These are phyloP conservation scores for Cardamine occulta DNA, from an alignment of 345 rosid genomes.

Conservation along the genomic window DNA sequence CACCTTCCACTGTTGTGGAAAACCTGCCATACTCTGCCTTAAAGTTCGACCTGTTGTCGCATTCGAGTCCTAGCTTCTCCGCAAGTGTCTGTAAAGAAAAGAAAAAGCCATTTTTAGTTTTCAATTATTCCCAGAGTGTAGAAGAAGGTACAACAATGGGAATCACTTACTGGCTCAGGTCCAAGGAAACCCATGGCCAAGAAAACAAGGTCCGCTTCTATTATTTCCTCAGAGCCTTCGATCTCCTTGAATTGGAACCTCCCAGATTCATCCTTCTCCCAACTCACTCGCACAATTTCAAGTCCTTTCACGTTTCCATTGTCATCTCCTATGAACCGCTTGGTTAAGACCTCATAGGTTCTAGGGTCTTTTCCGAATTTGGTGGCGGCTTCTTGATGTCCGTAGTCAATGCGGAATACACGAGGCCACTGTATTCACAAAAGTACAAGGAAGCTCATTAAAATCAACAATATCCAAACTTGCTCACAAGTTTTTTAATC, in stretches of 20 bases:
- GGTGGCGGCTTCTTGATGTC: constrained; percentile 88
- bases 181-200: constrained; percentile 99
- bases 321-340: constrained; percentile 86
- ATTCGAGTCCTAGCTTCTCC: constrained; percentile 84
- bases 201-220: constrained; percentile 85
- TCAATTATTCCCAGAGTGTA: background rate
- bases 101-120: background rate
- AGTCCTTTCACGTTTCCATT: constrained; percentile 83
- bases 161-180: constrained; percentile 77
- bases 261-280: constrained; percentile 95
- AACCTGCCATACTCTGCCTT: constrained; percentile 97
- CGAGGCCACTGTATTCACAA: constrained; percentile 87
- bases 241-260: constrained; percentile 84
- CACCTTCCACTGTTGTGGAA: constrained; percentile 76
- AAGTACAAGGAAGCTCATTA: constrained; percentile 4
- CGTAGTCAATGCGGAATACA: constrained; percentile 88
- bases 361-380: constrained; percentile 96
- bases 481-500: background rate
- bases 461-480: background rate
- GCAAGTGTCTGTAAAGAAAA: constrained; percentile 48
- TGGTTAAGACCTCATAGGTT: constrained; percentile 87
- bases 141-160: background rate
- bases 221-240: constrained; percentile 81
- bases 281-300: constrained; percentile 66
- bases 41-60: constrained; percentile 82